Percentiles rank a stretch among this genome's conserved stretches.
These are phyloP conservation scores for Podaxis sp. DNA, from an alignment of 768 basidiomycete species.

Conservation along the genomic window DNA sequence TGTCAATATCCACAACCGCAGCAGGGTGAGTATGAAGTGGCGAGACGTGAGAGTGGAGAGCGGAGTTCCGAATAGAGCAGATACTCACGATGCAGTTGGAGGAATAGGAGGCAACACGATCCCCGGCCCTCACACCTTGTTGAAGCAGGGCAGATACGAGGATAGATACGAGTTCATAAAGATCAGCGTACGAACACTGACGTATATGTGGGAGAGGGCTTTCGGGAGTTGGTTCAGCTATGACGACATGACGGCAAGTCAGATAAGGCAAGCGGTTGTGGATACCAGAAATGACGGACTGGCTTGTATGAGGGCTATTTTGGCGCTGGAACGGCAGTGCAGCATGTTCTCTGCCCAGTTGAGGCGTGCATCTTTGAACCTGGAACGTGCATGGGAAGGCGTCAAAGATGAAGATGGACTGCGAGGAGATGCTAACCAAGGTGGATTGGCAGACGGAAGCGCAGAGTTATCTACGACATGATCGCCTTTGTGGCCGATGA, in stretches of 20 bases:
- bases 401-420: slow-evolving; percentile 8
- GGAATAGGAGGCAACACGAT: slow-evolving; percentile 75
- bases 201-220: slow-evolving; percentile 43
- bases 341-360: slow-evolving; percentile 89
- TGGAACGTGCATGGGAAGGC: slow-evolving; percentile 22
- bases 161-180: slow-evolving; percentile 57
- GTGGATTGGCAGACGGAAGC: slow-evolving; percentile 58
- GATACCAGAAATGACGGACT: slow-evolving; percentile 44
- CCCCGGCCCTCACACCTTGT: slow-evolving; percentile 57
- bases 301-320: slow-evolving; percentile 67
- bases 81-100: slow-evolving; percentile 73
- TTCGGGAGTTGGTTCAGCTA: slow-evolving; percentile 64
- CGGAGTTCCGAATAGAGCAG: slow-evolving; percentile 5
- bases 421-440: slow-evolving; percentile 47
- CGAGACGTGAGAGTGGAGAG: slow-evolving; percentile 8
- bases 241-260: slow-evolving; percentile 19
- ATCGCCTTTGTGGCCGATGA: slow-evolving; percentile 62
- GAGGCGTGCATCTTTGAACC: slow-evolving; percentile 58
- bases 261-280: slow-evolving; percentile 14
- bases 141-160: slow-evolving; percentile 56
- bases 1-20: slow-evolving; percentile 2
- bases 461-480: slow-evolving; percentile 58
- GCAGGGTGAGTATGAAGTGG: slow-evolving; percentile 16
- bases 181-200: slow-evolving; percentile 51
- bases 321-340: slow-evolving; percentile 50